Base-by-base conservation (phyloP, 805 yeast genomes). In the Cyberlindnera americana region DNA sequence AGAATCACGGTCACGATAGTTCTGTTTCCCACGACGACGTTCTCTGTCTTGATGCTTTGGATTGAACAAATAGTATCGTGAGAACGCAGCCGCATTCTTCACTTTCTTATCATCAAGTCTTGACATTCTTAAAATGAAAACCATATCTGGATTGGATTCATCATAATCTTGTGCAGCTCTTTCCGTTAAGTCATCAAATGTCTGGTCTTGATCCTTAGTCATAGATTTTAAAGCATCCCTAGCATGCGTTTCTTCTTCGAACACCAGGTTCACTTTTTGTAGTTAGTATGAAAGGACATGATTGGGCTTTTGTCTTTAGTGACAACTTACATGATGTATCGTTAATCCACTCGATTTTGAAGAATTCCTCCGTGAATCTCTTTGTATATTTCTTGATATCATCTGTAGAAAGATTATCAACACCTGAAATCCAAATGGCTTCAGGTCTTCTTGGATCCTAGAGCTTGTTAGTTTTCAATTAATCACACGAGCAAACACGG, bases 341-440 rank as follows among this genome's bases (percentile, higher is more conserved):
- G 35, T 56, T 53, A 19, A 56, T 47, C 61, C 61, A 56, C 29
- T 56, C 59, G 13, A 54, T 28, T 18, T 46, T 52, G 37, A 50
- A 52, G 9, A 40, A 36, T 13, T 45, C 42, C 2, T 47, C 48
- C 4, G 50, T 38, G 33, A 34, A 39, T 13, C 36, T 37, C 13
- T 46, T 46, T n/a, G 52, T 18, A 27, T 54, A 56, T 5, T 24
- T 23, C 22, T 49, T 53, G 16, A 56, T 30, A 11, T 50, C 47
- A 4, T 44, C 26, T 6, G 57, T 51, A 9, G 61, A 56, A 16
- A 54, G 44, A 19, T 52, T 47, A 38, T 56, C 59, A 12, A 56
- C 59, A 13, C 61, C 61, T 38, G 40, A 37, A 6, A 56, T 13
- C 41, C 49, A 52, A 1, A 56, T 15, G 1, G 58, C 19, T 22